Evolutionary conservation across 1,284 basidiomycete species (phyloP), one percentile per base, ranked within the genome.

Genomic region (Psilocybe mexicana): DNA sequence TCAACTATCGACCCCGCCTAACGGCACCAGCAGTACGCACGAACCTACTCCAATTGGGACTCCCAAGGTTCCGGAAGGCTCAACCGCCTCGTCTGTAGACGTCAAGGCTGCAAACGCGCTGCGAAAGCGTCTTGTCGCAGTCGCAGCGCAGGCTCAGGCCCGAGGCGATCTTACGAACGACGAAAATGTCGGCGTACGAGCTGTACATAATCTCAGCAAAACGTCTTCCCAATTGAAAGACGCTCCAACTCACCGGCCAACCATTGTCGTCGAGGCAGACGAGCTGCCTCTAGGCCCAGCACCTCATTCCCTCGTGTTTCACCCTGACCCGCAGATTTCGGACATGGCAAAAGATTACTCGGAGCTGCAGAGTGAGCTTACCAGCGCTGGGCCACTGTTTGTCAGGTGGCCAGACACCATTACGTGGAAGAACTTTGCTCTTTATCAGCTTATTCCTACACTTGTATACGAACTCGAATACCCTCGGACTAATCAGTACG

Each of bases 391-490:
- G 1, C 81, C 84, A 0, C 71, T 78, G 45, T 75, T 76, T 50
- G 80, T 94, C 43, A 82, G 82, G 26, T 99, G 93, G 87, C 96
- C 96, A 0, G 77, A 87, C 50, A 98, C 96, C 70, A 83, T 98
- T 63, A 90, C 88, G 0, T 84, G 87, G 67, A 84, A 80, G 68
- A 92, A 96, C 74, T 99, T 97, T 70, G 83, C 85, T 47, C 85
- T 92, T 55, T 99, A 96, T 73, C 86, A 94, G 72, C 76, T 96
- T 51, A 88, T 95, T 47, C 96, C 97, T 8, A 94, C 94, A 0
- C 80, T 99, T 48, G 94, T 98, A 4, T 99, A 99, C 70, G 93
- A 98, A 70, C 80, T 99, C 51, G 95, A 97, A 71, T 99, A 97
- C 71, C 96, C 96, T 4, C 79, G 96, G 43, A 97, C 94, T 1